A percentile compares a stretch with the other conserved stretches of the same genome.
Conservation (phyloP, 305 asterid genomes). For the Stenogyne calaminthoides region DNA sequence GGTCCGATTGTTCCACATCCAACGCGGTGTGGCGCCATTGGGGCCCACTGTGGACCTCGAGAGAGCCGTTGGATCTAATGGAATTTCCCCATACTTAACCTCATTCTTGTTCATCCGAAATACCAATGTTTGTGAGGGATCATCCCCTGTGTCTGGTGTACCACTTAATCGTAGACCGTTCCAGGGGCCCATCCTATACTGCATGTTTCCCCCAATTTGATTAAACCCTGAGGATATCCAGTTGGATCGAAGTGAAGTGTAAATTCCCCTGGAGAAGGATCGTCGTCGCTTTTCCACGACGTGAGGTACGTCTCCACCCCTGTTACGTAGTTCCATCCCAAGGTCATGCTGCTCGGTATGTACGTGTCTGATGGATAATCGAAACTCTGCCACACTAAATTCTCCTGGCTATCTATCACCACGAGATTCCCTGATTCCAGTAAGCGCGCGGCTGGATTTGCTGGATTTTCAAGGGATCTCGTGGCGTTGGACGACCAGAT, state of each 20-base stretch:
- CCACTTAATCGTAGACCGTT: slow-evolving; percentile 26
- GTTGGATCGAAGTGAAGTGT: neutral
- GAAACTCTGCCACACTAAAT: neutral
- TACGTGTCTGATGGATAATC: neutral
- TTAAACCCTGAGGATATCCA: neutral
- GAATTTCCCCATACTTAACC: neutral
- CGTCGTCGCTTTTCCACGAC: neutral
- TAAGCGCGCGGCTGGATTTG: neutral
- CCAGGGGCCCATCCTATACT: neutral
- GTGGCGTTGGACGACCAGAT: neutral
- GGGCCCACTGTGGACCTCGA: neutral
- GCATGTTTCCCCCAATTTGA: neutral
- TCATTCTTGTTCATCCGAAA: too few relatives aligned
- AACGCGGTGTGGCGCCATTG: slow-evolving; percentile 20
- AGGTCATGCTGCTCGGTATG: too few relatives aligned
- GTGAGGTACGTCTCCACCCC: too few relatives aligned
- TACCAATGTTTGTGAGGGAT: too few relatives aligned
- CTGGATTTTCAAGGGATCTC: neutral
- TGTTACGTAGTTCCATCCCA: too few relatives aligned
- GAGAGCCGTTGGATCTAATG: neutral
- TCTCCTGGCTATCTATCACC: neutral
- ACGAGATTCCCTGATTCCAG: slow-evolving; percentile 5
- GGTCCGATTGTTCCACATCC: slow-evolving; percentile 9
- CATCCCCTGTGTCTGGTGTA: too few relatives aligned
- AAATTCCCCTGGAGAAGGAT: neutral